Percentiles rank a stretch among this genome's conserved stretches.
phyloP scores from a whole-genome alignment of 371 early-diverging fungal genomes.

The Apophysomyces elegans region DNA sequence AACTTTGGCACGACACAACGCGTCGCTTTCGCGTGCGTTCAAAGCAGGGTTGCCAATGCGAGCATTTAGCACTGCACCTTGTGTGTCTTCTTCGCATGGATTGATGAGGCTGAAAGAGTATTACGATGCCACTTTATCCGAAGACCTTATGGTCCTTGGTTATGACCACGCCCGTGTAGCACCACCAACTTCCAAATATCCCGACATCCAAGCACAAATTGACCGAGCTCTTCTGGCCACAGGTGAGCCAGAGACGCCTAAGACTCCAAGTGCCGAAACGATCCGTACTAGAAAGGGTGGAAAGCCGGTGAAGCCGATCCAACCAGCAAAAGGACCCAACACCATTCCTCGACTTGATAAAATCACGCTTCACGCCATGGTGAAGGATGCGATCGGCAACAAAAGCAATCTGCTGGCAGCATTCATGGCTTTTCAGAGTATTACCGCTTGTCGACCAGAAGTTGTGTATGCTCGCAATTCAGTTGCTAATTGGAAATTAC shows the following conservation, averaged over 20 bases:
- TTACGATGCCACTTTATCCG: conserved; percentile 80
- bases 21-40: neutral
- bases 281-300: conserved; percentile 60
- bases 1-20: conserved; percentile 4
- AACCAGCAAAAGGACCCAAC: conserved; percentile 48
- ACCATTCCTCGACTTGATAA: conserved; percentile 69
- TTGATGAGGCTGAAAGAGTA: conserved; percentile 80
- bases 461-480: conserved; percentile 81
- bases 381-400: conserved; percentile 84
- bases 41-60: conserved; percentile 17
- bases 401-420: conserved; percentile 89
- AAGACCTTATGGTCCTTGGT: conserved; percentile 83
- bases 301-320: conserved; percentile 61
- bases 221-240: conserved; percentile 28
- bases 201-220: conserved; percentile 47
- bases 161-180: conserved; percentile 76
- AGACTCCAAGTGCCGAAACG: conserved; percentile 19
- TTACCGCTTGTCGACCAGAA: conserved; percentile 84
- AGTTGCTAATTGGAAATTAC: conserved; percentile 84
- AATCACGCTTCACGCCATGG: conserved; percentile 79
- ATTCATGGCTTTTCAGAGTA: conserved; percentile 88
- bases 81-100: conserved; percentile 46
- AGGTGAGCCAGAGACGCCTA: conserved; percentile 14
- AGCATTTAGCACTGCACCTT: conserved; percentile 33
- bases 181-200: conserved; percentile 39